Conservation (phyloP, 2,329 filamentous ascomycete species). For the Didymella exigua region DNA sequence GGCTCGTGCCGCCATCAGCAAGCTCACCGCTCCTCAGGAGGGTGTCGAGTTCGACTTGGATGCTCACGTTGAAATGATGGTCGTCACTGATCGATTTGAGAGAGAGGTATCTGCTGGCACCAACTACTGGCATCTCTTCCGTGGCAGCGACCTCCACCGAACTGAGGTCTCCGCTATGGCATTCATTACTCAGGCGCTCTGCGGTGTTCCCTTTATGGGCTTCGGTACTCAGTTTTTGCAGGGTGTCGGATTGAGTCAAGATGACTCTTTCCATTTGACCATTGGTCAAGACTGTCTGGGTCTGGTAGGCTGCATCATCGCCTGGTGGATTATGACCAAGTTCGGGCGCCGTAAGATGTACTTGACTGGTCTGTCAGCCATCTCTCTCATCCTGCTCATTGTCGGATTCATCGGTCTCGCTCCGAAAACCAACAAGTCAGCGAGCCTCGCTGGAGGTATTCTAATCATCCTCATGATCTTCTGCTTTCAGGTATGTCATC, state of each 20-base stretch:
- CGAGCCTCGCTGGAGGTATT: constrained; percentile 47
- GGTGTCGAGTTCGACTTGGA: constrained; percentile 47
- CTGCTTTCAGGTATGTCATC: constrained; percentile 28
- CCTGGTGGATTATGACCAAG: constrained; percentile 79
- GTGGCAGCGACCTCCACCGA: constrained; percentile 74
- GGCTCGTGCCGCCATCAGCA: constrained; percentile 67
- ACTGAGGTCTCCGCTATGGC: constrained; percentile 68
- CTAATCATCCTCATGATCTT: constrained; percentile 35
- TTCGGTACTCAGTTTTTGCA: constrained; percentile 33
- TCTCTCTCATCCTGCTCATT: constrained; percentile 30
- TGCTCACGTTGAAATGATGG: constrained; percentile 81
- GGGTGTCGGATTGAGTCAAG: constrained; percentile 29
- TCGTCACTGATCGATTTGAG: constrained; percentile 80
- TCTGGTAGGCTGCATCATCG: constrained; percentile 67
- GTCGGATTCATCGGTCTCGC: constrained; percentile 76
- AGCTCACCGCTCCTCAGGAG: constrained; percentile 60
- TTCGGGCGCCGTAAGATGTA: constrained; percentile 77
- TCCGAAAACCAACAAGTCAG: constrained; percentile 46
- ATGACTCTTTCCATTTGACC: constrained; percentile 32
- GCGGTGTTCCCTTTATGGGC: constrained; percentile 33
- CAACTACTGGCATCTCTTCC: constrained; percentile 81
- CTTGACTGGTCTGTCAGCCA: constrained; percentile 60
- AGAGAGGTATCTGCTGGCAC: constrained; percentile 68
- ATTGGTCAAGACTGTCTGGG: constrained; percentile 32
- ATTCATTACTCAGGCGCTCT: constrained; percentile 51